Percentiles rank a stretch among this genome's conserved stretches.
Evolutionary conservation across 2,329 filamentous ascomycete species (phyloP).

Genomic region (Onygenales sp.): DNA sequence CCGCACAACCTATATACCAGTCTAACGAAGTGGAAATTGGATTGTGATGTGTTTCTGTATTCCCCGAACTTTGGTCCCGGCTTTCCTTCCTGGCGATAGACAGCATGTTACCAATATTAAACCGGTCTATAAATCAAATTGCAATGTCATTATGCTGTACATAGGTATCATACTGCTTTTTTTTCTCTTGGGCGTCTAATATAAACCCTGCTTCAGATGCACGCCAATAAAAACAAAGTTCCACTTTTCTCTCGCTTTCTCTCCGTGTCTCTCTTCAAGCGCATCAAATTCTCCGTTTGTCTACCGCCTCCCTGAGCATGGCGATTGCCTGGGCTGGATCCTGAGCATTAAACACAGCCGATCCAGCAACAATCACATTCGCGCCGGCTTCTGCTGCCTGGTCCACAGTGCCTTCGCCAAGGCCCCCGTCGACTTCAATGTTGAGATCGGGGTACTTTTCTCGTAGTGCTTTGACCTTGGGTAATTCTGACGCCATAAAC

Average conservation of each 20-base stretch:
- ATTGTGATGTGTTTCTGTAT: too few relatives aligned
- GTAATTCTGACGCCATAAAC: conserved; percentile 93
- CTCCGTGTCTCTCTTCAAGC: not conserved
- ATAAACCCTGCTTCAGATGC: not conserved
- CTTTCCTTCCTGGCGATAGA: too few relatives aligned
- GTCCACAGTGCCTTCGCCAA: conserved; percentile 82
- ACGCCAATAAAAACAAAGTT: not conserved
- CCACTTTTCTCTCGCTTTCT: not conserved
- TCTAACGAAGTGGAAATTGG: too few relatives aligned
- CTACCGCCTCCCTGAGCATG: conserved; percentile 69
- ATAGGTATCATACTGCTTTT: too few relatives aligned
- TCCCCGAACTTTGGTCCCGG: too few relatives aligned
- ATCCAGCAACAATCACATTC: conserved; percentile 96
- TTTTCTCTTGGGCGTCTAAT: too few relatives aligned
- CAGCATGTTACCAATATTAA: not conserved
- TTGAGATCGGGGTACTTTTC: conserved; percentile 81
- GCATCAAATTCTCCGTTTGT: conserved; percentile 41
- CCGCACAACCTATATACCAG: too few relatives aligned
- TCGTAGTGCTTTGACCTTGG: conserved; percentile 80
- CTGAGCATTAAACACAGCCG: conserved; percentile 86
- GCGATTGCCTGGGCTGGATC: conserved; percentile 80
- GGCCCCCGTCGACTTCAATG: conserved; percentile 93
- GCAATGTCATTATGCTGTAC: not conserved
- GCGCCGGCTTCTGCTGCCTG: conserved; percentile 90
- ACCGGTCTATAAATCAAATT: not conserved